These are phyloP conservation scores for Pouteria glomerata DNA, from an alignment of 148 eudicot genomes.

Conservation along the genomic window DNA sequence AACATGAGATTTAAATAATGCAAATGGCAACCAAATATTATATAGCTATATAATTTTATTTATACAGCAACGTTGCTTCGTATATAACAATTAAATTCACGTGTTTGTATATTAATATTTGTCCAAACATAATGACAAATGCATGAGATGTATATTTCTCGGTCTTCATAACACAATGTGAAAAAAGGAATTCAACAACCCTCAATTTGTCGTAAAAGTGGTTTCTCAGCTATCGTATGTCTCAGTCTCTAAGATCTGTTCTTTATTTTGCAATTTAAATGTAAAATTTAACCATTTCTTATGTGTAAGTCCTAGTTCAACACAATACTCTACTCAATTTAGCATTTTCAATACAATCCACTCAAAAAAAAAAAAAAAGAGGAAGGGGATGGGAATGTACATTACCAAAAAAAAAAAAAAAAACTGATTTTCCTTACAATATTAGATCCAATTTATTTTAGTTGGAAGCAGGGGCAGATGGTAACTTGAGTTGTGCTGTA, in stretches of 20 bases:
- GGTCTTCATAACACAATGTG: too few species aligned
- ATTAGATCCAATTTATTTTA: background rate
- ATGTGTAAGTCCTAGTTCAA: conserved; percentile 28
- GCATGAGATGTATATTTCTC: too few species aligned
- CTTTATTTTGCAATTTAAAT: background rate
- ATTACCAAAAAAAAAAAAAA: background rate
- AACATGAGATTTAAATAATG: background rate
- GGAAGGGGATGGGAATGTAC: background rate
- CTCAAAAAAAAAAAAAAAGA: too few species aligned
- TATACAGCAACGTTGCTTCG: background rate
- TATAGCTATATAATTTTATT: background rate
- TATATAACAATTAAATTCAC: background rate
- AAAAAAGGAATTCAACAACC: background rate
- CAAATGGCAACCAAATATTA: background rate
- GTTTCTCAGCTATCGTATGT: background rate
- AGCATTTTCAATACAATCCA: too few species aligned
- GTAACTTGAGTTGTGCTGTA: too few species aligned
- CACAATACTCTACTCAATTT: background rate
- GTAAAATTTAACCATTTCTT: conserved; percentile 65
- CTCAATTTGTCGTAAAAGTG: background rate
- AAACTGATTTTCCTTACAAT: background rate
- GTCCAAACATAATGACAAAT: too few species aligned
- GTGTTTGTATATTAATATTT: too few species aligned
- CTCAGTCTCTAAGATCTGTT: background rate
- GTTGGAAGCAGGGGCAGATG: conserved; percentile 38